Conservation (phyloP, 169 alveolate genomes). For the Cryptosporidium baileyi region DNA sequence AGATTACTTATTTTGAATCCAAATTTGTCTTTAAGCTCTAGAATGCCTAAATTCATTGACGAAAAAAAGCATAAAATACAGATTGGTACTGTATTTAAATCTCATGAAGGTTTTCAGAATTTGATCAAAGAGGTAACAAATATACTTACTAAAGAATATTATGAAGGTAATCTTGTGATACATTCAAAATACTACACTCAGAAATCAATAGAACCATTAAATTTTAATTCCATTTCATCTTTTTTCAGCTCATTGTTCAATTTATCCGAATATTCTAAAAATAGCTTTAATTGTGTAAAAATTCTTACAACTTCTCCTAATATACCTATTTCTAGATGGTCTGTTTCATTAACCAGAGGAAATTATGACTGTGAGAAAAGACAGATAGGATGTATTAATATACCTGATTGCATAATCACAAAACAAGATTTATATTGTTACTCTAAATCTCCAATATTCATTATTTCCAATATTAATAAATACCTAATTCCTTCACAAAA, state of each 20-base stretch:
- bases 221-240: not conserved
- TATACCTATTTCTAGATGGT: constrained; percentile 16
- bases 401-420: constrained; percentile 3
- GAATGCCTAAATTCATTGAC: constrained; percentile 76
- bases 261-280: not conserved
- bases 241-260: not conserved
- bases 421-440: constrained; percentile 1
- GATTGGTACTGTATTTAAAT: constrained; percentile 72
- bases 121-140: constrained; percentile 56
- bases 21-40: constrained; percentile 66
- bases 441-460: constrained; percentile 24
- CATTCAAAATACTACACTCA: not conserved
- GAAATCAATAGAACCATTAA: not conserved
- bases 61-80: constrained; percentile 71
- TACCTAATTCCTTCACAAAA: not conserved
- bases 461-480: not conserved
- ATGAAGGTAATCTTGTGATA: not conserved
- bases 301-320: constrained; percentile 9
- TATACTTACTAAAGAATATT: not conserved
- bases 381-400: not conserved
- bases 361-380: constrained; percentile 39
- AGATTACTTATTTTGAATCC: constrained; percentile 73
- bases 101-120: constrained; percentile 68
- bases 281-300: not conserved
- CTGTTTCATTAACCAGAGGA: constrained; percentile 4